Conservation (phyloP, 306 rosid genomes). For the Quercus dentata region DNA sequence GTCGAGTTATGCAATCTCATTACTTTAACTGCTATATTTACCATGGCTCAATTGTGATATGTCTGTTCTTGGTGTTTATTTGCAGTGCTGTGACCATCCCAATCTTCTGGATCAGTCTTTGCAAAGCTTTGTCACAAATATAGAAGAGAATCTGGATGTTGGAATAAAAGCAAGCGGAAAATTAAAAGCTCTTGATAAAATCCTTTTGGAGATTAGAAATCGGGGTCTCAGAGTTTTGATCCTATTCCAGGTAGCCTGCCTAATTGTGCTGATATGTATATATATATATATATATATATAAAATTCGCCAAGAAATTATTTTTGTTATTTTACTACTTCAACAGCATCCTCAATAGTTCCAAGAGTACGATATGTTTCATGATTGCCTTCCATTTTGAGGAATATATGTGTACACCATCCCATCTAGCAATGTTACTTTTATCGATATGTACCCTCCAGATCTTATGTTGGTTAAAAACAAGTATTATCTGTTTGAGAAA, state of each 20-base stretch:
- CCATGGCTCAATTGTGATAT: background rate
- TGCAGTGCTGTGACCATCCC: conserved; percentile 46
- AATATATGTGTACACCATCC: background rate
- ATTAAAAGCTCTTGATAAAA: conserved; percentile 36
- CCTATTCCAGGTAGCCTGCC: conserved; percentile 33
- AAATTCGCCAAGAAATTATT: background rate
- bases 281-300: too few relatives aligned
- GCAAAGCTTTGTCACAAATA: conserved; percentile 10
- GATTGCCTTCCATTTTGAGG: background rate
- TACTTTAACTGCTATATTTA: conserved; percentile 3
- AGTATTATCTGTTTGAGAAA: background rate
- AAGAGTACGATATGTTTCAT: background rate
- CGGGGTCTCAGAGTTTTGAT: conserved; percentile 33
- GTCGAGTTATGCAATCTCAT: background rate
- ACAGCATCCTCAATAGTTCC: background rate
- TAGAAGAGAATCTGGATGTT: conserved; percentile 28
- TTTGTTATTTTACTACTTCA: background rate
- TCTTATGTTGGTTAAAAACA: background rate
- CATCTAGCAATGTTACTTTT: background rate
- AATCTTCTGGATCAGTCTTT: conserved; percentile 30
- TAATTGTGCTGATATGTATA: background rate
- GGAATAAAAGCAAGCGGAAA: conserved; percentile 43
- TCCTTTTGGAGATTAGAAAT: conserved; percentile 34
- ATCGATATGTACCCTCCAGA: background rate
- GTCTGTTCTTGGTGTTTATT: conserved; percentile 17